phyloP scores from a whole-genome alignment of 257 asterid genomes.

The Solanum ossicruentum region DNA sequence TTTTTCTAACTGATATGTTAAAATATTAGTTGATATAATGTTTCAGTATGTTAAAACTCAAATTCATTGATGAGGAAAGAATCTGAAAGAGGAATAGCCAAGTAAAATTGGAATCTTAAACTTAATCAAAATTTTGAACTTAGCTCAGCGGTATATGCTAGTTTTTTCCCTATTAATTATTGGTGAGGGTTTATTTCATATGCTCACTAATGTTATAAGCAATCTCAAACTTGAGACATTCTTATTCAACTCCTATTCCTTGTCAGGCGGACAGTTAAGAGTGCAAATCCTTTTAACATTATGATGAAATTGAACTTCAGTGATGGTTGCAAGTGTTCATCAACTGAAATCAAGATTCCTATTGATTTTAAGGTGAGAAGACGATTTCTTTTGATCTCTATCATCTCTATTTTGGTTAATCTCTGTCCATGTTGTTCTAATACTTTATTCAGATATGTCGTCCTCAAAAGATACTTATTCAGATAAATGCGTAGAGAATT shows the following conservation, averaged over 20 bases:
- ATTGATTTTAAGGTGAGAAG: slow-evolving; percentile 66
- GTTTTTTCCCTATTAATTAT: background rate
- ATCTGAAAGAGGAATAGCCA: background rate
- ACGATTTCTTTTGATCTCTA: background rate
- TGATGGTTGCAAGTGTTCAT: slow-evolving; percentile 72
- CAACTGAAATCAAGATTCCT: slow-evolving; percentile 44
- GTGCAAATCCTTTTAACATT: slow-evolving; percentile 44
- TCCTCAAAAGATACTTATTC: background rate
- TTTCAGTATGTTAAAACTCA: background rate
- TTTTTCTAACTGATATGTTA: background rate
- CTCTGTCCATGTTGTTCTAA: background rate
- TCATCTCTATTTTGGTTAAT: background rate
- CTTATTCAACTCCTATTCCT: slow-evolving; percentile 4
- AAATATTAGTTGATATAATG: background rate
- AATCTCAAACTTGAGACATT: background rate
- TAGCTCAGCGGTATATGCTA: background rate
- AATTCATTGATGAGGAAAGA: background rate
- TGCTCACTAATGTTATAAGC: background rate
- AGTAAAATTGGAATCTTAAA: background rate
- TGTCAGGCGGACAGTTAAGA: slow-evolving; percentile 63
- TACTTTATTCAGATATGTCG: too few relatives aligned
- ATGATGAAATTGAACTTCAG: slow-evolving; percentile 51
- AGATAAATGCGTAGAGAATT: background rate
- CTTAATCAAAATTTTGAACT: background rate
- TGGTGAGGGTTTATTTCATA: background rate